These are phyloP conservation scores for Neoboletus brunneissimus DNA, from an alignment of 768 basidiomycete genomes.

Conservation along the genomic window DNA sequence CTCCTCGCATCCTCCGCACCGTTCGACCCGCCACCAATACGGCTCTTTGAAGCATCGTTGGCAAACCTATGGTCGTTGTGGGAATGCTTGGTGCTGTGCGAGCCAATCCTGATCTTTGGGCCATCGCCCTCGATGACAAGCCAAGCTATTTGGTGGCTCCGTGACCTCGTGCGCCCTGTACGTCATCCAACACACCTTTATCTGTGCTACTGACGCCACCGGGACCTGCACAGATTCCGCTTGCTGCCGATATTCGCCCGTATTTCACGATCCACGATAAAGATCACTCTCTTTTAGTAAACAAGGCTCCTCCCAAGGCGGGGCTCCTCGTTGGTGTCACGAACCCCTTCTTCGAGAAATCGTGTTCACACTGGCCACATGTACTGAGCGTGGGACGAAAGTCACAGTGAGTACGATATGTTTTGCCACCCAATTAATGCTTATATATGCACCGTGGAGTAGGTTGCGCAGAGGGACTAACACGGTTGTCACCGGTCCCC, in stretches of 20 bases:
- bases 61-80: conserved; percentile 80
- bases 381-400: conserved; percentile 64
- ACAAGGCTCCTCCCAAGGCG: conserved; percentile 73
- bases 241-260: conserved; percentile 82
- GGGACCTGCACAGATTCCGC: conserved; percentile 57
- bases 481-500: conserved; percentile 42
- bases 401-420: conserved; percentile 36
- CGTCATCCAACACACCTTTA: conserved; percentile 14
- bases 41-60: conserved; percentile 61
- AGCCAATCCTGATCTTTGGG: conserved; percentile 85
- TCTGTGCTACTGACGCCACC: background rate
- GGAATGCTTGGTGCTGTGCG: conserved; percentile 91
- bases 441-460: background rate
- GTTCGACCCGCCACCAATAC: conserved; percentile 53
- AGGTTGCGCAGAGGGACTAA: conserved; percentile 7
- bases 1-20: conserved; percentile 67
- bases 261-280: conserved; percentile 96
- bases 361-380: conserved; percentile 85
- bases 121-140: conserved; percentile 77
- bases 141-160: conserved; percentile 89
- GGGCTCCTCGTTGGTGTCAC: conserved; percentile 83
- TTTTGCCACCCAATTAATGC: background rate
- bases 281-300: conserved; percentile 74
- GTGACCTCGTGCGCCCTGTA: conserved; percentile 83
- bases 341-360: conserved; percentile 81